Percentiles rank a stretch among this genome's conserved stretches.
phyloP scores from a whole-genome alignment of 352 stramenopile genomes.

The Hyaloperonospora arabidopsidis region DNA sequence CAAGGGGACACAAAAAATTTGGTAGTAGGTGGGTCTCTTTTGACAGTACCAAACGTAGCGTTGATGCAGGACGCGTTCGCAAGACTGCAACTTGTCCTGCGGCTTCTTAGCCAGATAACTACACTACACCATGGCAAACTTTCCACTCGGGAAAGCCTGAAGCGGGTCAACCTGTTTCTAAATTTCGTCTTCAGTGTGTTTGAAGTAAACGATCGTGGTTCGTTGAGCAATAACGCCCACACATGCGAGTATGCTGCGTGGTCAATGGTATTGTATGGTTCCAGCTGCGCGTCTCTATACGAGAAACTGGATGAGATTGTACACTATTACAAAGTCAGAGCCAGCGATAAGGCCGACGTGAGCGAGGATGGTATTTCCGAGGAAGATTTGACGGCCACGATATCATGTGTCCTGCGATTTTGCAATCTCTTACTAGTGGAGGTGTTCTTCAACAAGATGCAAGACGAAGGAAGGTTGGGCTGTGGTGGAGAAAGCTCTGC shows the following conservation, averaged over 20 bases:
- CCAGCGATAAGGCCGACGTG: constrained; percentile 8
- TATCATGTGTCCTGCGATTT: constrained; percentile 59
- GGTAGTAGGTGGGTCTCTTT: constrained; percentile 25
- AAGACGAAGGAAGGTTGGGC: constrained; percentile 16
- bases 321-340: constrained; percentile 42
- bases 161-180: constrained; percentile 46
- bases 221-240: constrained; percentile 27
- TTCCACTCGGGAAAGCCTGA: constrained; percentile 36
- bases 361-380: constrained; percentile 30
- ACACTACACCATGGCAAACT: constrained; percentile 49
- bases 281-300: constrained; percentile 65
- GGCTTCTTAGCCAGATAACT: constrained; percentile 56
- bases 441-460: constrained; percentile 52
- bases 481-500: constrained; percentile 5
- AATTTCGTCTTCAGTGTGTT: constrained; percentile 51
- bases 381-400: constrained; percentile 50
- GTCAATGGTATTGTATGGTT: constrained; percentile 62
- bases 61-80: constrained; percentile 77
- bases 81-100: constrained; percentile 56
- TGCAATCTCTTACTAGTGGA: constrained; percentile 77
- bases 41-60: constrained; percentile 32
- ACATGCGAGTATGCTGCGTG: constrained; percentile 39
- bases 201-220: constrained; percentile 52
- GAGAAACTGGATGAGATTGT: constrained; percentile 81
- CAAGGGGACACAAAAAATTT: constrained; percentile 13